Percentiles rank a stretch among this genome's conserved stretches.
Evolutionary conservation across 2,329 filamentous ascomycete species (phyloP).

Genomic region (Hypoxylon sp.): DNA sequence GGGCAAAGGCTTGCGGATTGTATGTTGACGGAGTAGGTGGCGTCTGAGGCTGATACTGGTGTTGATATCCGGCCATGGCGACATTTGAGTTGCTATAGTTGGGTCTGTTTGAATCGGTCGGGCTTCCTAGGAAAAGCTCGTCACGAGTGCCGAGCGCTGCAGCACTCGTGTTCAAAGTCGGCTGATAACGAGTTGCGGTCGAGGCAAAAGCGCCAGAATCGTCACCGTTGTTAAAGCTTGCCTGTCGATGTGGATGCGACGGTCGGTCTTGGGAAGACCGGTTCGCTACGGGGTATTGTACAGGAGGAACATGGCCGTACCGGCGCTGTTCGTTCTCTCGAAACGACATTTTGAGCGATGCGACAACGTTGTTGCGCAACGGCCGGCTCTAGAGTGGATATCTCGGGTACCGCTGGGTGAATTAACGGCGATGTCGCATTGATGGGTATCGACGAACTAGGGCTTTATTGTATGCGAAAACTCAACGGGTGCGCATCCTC

Average conservation of each 20-base stretch:
- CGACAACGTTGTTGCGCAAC: constrained; percentile 34
- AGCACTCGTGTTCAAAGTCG: constrained; percentile 50
- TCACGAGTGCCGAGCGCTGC: constrained; percentile 60
- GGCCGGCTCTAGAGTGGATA: constrained; percentile 16
- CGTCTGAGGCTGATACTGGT: constrained; percentile 63
- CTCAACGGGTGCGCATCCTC: constrained; percentile 37
- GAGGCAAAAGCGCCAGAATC: constrained; percentile 69
- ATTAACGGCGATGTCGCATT: constrained; percentile 41
- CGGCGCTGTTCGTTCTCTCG: constrained; percentile 72
- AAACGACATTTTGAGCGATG: constrained; percentile 68
- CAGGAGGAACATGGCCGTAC: constrained; percentile 75
- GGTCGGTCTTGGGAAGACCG: constrained; percentile 57
- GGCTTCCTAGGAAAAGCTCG: constrained; percentile 74
- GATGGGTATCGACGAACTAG: constrained; percentile 33
- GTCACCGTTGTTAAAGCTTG: constrained; percentile 83
- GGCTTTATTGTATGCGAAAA: constrained; percentile 36
- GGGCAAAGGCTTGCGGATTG: constrained; percentile 77
- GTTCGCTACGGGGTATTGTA: constrained; percentile 70
- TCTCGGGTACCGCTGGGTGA: constrained; percentile 32
- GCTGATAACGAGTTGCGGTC: constrained; percentile 50
- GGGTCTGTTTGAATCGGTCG: constrained; percentile 54
- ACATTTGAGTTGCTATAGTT: constrained; percentile 60
- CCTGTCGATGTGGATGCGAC: constrained; percentile 64
- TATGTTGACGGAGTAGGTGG: constrained; percentile 69
- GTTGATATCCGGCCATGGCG: constrained; percentile 66